A percentile compares a stretch with the other conserved stretches of the same genome.
phyloP scores from a whole-genome alignment of 2,329 filamentous ascomycete species.

The Tolypocladium nubicola region DNA sequence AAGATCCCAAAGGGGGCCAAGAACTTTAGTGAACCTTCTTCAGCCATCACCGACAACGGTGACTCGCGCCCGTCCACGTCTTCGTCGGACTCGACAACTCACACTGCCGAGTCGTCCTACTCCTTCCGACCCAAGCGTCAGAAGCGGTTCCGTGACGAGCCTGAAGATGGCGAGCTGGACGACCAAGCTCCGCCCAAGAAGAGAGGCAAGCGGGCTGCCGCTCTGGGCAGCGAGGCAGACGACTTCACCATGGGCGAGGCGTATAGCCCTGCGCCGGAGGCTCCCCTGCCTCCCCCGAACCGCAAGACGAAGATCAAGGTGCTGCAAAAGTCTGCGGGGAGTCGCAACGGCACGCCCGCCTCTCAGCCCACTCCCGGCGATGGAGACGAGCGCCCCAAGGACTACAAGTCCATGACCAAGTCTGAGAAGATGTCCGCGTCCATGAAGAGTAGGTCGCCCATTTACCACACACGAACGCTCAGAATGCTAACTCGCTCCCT shows the following conservation, averaged over 20 bases:
- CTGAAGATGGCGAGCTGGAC: constrained; percentile 28
- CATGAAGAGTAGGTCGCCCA: constrained; percentile 44
- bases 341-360: constrained; percentile 19
- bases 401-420: constrained; percentile 52
- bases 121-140: constrained; percentile 45
- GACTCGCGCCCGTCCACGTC: constrained; percentile 42
- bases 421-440: constrained; percentile 57
- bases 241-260: not conserved
- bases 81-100: constrained; percentile 38
- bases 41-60: constrained; percentile 27
- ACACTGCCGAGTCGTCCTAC: constrained; percentile 39
- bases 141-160: constrained; percentile 41
- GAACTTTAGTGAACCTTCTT: constrained; percentile 26
- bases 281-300: constrained; percentile 7
- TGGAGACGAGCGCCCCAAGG: constrained; percentile 34
- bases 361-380: constrained; percentile 14
- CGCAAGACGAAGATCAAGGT: constrained; percentile 30
- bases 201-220: constrained; percentile 18
- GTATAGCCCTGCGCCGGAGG: constrained; percentile 5
- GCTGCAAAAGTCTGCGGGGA: constrained; percentile 16
- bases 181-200: constrained; percentile 28
- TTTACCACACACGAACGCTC: not conserved
- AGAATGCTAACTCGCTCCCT: constrained; percentile 12
- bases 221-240: constrained; percentile 1
- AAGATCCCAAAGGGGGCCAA: constrained; percentile 28